Conservation (phyloP, 1,139 yeast genomes). For the Blastobotrys raffinosifermentans region DNA sequence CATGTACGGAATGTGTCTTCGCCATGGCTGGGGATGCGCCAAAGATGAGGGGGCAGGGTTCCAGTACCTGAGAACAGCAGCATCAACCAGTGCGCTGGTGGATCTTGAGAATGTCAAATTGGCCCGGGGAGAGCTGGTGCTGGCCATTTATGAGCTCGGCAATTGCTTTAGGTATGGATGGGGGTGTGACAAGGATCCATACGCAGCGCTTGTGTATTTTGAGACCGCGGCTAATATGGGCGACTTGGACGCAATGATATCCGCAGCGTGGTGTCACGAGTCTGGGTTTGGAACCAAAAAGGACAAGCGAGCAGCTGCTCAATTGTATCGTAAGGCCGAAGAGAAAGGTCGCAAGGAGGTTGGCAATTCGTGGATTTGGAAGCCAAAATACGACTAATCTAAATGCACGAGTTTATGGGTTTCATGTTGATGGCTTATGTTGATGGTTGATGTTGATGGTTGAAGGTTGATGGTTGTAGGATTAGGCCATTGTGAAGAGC, state of each 20-base stretch:
- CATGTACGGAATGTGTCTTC: conserved; percentile 29
- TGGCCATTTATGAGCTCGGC: conserved; percentile 33
- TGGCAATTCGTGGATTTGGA: conserved; percentile 36
- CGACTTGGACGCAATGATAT: conserved; percentile 33
- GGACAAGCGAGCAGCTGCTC: conserved; percentile 30
- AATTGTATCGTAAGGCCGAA: conserved; percentile 29
- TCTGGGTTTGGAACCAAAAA: conserved; percentile 31
- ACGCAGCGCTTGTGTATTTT: conserved; percentile 28
- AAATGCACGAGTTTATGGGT: no score
- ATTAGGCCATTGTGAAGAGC: no score
- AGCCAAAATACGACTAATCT: conserved; percentile 24
- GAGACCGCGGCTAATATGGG: conserved; percentile 33
- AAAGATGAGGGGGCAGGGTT: conserved; percentile 25
- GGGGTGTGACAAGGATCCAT: conserved; percentile 30
- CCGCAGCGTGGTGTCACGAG: conserved; percentile 28
- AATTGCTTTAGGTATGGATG: conserved; percentile 33
- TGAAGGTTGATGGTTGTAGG: no score
- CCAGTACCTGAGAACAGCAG: conserved; percentile 26
- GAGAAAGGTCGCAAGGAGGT: conserved; percentile 27
- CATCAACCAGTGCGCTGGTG: conserved; percentile 24
- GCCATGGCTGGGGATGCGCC: conserved; percentile 34
- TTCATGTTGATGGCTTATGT: no score
- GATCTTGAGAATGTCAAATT: conserved; percentile 17
- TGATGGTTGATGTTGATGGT: no score
- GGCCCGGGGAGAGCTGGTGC: conserved; percentile 28